Percentiles rank a stretch among this genome's conserved stretches.
These are phyloP conservation scores for Aspergillus ustus DNA, from an alignment of 2,329 filamentous ascomycete species.

Conservation along the genomic window DNA sequence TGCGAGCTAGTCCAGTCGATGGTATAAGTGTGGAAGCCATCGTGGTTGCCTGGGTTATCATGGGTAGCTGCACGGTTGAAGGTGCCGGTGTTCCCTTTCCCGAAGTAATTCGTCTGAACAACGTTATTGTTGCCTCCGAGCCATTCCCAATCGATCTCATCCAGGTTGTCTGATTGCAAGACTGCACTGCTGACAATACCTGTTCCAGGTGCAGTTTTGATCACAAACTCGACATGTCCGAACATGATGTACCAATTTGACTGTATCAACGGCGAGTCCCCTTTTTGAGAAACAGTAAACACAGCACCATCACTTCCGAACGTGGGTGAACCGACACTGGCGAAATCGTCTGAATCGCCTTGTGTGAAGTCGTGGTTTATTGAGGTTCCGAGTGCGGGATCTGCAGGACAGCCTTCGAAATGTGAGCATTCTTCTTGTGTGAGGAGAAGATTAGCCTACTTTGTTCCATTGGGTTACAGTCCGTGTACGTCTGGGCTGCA, in stretches of 20 bases:
- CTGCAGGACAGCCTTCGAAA: slow-evolving; percentile 65
- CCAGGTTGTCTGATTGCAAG: slow-evolving; percentile 85
- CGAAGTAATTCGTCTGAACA: slow-evolving; percentile 97
- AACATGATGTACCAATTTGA: slow-evolving; percentile 99
- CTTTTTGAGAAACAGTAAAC: slow-evolving; percentile 77
- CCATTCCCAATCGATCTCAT: slow-evolving; percentile 99
- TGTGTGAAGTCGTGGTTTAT: slow-evolving; percentile 82
- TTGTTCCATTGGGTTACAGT: slow-evolving; percentile 48
- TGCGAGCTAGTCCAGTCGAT: slow-evolving; percentile 88
- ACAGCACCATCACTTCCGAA: slow-evolving; percentile 78
- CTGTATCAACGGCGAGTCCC: slow-evolving; percentile 82
- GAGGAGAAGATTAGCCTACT: slow-evolving; percentile 31
- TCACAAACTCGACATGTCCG: slow-evolving; percentile 80
- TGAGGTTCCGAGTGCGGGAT: slow-evolving; percentile 82
- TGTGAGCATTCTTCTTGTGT: slow-evolving; percentile 11
- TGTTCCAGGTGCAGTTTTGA: slow-evolving; percentile 84
- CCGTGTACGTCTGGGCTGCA: slow-evolving; percentile 49
- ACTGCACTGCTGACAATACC: slow-evolving; percentile 95
- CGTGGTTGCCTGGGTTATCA: slow-evolving; percentile 69
- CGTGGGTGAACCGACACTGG: slow-evolving; percentile 67
- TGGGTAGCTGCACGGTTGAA: slow-evolving; percentile 90
- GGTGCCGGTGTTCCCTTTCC: slow-evolving; percentile 82
- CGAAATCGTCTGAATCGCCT: slow-evolving; percentile 79
- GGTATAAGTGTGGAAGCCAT: slow-evolving; percentile 80
- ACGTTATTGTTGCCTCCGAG: slow-evolving; percentile 75